These are phyloP conservation scores for Trypanosoma boissoni DNA, from an alignment of 208 protist genomes.

Conservation along the genomic window DNA sequence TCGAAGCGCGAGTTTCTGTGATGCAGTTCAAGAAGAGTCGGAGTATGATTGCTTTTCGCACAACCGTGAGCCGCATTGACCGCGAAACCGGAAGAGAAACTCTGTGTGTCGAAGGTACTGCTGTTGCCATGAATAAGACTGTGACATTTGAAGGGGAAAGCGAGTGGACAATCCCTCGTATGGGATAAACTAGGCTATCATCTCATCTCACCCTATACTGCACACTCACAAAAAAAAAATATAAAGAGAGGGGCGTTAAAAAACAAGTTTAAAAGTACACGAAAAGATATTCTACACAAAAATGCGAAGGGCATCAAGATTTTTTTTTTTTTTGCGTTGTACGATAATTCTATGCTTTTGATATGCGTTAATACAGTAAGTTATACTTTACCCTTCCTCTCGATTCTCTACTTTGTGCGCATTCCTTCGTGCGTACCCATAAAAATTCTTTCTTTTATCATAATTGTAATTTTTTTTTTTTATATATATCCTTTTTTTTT, in stretches of 20 bases:
- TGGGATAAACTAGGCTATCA: constrained; percentile 1
- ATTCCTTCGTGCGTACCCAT: too few relatives aligned
- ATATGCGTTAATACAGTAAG: too few relatives aligned
- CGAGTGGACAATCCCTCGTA: constrained; percentile 47
- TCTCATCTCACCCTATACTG: too few relatives aligned
- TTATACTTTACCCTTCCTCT: background rate
- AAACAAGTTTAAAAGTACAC: too few relatives aligned
- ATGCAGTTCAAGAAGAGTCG: constrained; percentile 60
- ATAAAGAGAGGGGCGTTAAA: background rate
- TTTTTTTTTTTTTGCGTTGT: too few relatives aligned
- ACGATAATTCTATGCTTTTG: too few relatives aligned
- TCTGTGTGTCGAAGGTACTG: constrained; percentile 67
- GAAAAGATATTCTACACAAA: too few relatives aligned
- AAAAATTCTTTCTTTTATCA: constrained; percentile 14
- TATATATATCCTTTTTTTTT: constrained; percentile 7
- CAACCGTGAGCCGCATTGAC: constrained; percentile 57
- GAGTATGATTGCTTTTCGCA: constrained; percentile 70
- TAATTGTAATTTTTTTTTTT: constrained; percentile 8
- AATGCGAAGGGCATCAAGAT: too few relatives aligned
- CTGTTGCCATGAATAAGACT: constrained; percentile 82
- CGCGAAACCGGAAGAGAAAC: constrained; percentile 38
- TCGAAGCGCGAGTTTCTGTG: constrained; percentile 66
- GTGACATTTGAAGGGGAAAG: constrained; percentile 79
- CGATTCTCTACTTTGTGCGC: background rate
- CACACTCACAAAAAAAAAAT: constrained; percentile 17